phyloP scores from a whole-genome alignment of 495 filamentous ascomycete genomes.

The Peziza echinospora region DNA sequence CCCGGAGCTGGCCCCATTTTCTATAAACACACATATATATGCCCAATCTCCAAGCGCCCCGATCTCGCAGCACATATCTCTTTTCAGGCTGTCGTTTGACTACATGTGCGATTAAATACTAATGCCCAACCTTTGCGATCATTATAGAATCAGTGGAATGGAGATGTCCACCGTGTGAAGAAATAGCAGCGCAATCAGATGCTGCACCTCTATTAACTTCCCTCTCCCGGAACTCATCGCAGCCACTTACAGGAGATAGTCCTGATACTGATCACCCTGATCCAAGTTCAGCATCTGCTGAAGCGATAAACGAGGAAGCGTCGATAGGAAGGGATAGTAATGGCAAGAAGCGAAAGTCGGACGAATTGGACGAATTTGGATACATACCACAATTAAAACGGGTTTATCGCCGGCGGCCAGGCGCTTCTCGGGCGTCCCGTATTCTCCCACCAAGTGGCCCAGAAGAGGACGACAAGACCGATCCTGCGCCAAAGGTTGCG shows the following conservation, averaged over 20 bases:
- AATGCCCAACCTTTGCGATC: background rate
- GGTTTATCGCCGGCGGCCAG: background rate
- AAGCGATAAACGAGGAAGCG: background rate
- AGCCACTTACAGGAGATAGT: background rate
- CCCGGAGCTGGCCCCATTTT: background rate
- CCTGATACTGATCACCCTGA: background rate
- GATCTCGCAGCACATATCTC: no score
- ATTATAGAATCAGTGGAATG: background rate
- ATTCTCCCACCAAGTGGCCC: no score
- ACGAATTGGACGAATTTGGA: background rate
- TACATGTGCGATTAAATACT: no score
- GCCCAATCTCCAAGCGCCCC: no score
- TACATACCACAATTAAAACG: background rate
- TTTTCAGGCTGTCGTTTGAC: no score
- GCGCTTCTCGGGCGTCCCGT: no score
- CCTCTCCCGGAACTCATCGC: background rate
- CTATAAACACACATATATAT: background rate
- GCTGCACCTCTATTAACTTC: background rate
- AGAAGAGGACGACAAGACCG: no score
- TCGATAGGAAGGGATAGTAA: background rate
- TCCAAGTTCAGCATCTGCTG: background rate
- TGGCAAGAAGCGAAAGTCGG: background rate
- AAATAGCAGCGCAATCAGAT: background rate
- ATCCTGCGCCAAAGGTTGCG: no score
- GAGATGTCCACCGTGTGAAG: background rate